Evolutionary conservation across 2,329 filamentous ascomycete genomes (phyloP).

Genomic region (Colletotrichum lindemuthianum): DNA sequence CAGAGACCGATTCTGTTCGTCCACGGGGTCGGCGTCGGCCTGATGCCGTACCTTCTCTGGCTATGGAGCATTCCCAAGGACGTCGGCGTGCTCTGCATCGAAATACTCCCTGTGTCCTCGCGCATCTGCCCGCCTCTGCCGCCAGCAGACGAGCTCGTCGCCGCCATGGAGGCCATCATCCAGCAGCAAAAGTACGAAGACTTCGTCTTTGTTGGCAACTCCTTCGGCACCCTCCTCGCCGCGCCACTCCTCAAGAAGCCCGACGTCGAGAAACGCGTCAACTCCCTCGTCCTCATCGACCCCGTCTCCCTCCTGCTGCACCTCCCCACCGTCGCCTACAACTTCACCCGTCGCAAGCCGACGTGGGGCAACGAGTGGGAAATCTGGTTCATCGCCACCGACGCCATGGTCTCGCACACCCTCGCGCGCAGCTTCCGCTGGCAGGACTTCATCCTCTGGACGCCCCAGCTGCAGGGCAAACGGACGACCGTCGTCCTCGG

Average conservation of each 20-base stretch:
- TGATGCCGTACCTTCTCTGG: slow-evolving; percentile 70
- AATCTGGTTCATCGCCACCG: slow-evolving; percentile 76
- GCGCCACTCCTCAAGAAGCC: slow-evolving; percentile 54
- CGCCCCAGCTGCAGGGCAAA: slow-evolving; percentile 64
- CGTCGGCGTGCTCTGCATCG: slow-evolving; percentile 71
- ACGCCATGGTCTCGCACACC: slow-evolving; percentile 72
- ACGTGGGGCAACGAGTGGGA: slow-evolving; percentile 72
- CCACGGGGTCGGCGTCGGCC: slow-evolving; percentile 76
- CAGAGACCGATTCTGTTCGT: slow-evolving; percentile 72
- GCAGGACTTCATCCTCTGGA: slow-evolving; percentile 77
- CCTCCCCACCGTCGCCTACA: slow-evolving; percentile 76
- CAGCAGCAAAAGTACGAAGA: slow-evolving; percentile 64
- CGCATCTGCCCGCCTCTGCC: slow-evolving; percentile 61
- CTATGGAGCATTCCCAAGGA: slow-evolving; percentile 58
- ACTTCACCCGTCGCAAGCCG: slow-evolving; percentile 69
- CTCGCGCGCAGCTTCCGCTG: slow-evolving; percentile 76
- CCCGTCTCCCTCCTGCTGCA: slow-evolving; percentile 77
- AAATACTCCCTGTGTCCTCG: slow-evolving; percentile 73
- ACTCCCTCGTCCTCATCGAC: slow-evolving; percentile 60
- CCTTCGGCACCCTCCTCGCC: slow-evolving; percentile 71
- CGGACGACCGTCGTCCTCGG: slow-evolving; percentile 40
- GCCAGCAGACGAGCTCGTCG: slow-evolving; percentile 34
- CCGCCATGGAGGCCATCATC: slow-evolving; percentile 57
- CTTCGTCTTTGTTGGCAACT: slow-evolving; percentile 72
- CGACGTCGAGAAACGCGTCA: slow-evolving; percentile 56